Base-by-base conservation (phyloP, 345 rosid species). In the Diplotaxis tenuifolia region DNA sequence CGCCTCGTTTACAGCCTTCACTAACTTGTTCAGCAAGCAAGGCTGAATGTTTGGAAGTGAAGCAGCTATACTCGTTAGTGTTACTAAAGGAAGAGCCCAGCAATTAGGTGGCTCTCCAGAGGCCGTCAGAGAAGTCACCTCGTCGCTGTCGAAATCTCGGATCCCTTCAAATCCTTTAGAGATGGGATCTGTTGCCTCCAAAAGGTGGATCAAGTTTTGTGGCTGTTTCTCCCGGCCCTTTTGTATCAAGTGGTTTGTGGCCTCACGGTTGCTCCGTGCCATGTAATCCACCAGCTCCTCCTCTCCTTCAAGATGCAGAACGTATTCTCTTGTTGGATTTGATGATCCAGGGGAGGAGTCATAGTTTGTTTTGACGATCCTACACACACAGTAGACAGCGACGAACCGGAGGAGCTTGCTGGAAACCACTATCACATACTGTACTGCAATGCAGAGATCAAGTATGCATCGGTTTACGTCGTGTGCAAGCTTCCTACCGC, bases 271-370 rank as follows among this genome's bases (percentile, higher is more conserved):
- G 18, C 82, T 70, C 81, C 80, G 82, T 80, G 83, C 79, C 85
- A 91, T 89, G 53, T 77, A 2, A 1, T 82, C 75, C 27, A 86
- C 88, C 27, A 91, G 78, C 32, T 81, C 82, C 14, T 83, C 79
- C 82, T 93, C 98, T 3, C 96, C 98, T 79, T 93, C 96, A 47
- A 93, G 92, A 76, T 86, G 85, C 80, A 93, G 70, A 67, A 91
- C 98, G 38, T 80, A 93, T 22, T 77, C 81, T 81, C 68, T 85
- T 0, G 57, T 23, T 64, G 75, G 29, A 62, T 4, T 70, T 9
- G 77, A 72, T 9, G 77, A 72, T 56, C 75, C 78, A n/a, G 77
- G 72, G 8, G 28, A 11, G 1, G 81, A 65, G 42, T 82, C 92
- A 67, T 25, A 19, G 55, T 28, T 73, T 16, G 77, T 72, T 80